Base-by-base conservation (phyloP, 2,329 filamentous ascomycete species). In the Colletotrichum sp. region DNA sequence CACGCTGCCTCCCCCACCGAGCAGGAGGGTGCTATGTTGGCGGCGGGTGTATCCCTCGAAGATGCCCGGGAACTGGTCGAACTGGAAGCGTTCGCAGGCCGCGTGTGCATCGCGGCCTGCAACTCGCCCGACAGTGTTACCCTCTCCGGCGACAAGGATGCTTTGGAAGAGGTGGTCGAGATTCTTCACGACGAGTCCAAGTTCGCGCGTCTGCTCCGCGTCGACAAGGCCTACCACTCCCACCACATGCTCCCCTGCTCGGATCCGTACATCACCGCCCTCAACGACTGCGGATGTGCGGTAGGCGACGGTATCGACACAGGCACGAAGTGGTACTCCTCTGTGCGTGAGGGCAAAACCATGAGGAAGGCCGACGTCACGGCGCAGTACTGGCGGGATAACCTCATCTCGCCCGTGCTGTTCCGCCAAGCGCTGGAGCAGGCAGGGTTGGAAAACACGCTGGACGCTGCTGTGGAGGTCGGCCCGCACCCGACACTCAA, bases 401-500 rank as follows among this genome's bases (percentile, higher is more conserved):
- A 81, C 71, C 69, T 83, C 36, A 76, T 80, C 29, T 77, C 72
- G 2, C 78, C 80, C 3, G 81, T 83, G 2, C 55, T 78, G 1
- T 81, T 82, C 70, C 33, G 51, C 4, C 66, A 76, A 7, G 78
- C 78, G 57, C 73, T 18, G 24, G 67, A 59, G 55, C 71, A 6
- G 66, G 38, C 54, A 9, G 34, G 38, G 78, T 75, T 78, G 7
- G 27, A 73, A 7, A 61, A 73, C 1, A 9, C 33, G 33, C 33
- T 33, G 29, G 36, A 15, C 66, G n/a, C n/a, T 7, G 54, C 78
- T 0, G 16, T 84, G 5, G 82, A 84, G 36, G 51, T 84, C 11
- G 82, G 82, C 0, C 82, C 83, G 3, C 82, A 84, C 58, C 80
- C 85, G 0, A 83, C 85, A 1, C 80, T 88, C 2, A 82, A 83